Evolutionary conservation across 2,329 filamentous ascomycete genomes (phyloP), one percentile per base, ranked within the genome.

Genomic region (Metarhizium anisopliae): DNA sequence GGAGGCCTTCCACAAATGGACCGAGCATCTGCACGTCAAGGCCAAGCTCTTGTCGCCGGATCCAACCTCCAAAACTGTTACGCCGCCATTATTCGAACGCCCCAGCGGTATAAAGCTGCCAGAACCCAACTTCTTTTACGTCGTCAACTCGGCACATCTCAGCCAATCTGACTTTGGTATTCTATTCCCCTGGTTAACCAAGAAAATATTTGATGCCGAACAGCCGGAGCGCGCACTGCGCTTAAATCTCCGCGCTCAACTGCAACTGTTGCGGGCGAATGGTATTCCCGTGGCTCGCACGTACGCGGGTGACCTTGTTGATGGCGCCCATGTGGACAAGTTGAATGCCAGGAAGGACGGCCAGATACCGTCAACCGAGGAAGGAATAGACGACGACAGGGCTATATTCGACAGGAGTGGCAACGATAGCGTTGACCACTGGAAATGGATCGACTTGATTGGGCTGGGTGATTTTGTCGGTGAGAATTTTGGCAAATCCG

Each of bases 151-250:
- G n/a, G 89, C 90, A 0, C 90, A 95, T 67, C 78, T 95, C 30
- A 89, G 81, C 56, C 90, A 95, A 70, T 88, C 84, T 20, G 90
- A 95, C 65, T 95, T 94, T 62, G 90, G 88, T 40, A 73, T 94
- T 29, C 72, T 95, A 25, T 95, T 95, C 65, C 89, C 89, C 0
- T 87, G 85, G 79, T 63, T 85, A 50, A 83, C 80, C 8, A 79
- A 77, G 63, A 77, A 75, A 61, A 76, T 85, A 8, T 82, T 84
- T 60, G 75, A 76, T 2, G 78, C 79, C 0, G 77, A 80, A 50
- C 74, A 81, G 53, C 83, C 83, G 0, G 82, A 84, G 64, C 74
- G 81, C 13, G 77, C 80, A 0, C 67, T 86, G 52, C 74, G 80
- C 20, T 71, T 86, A 2, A 86, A 86, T 59, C 70, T 81, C 4